Evolutionary conservation across 352 stramenopile species (phyloP), one percentile per base, ranked within the genome.

Genomic region (Globisporangium paroecandrum): DNA sequence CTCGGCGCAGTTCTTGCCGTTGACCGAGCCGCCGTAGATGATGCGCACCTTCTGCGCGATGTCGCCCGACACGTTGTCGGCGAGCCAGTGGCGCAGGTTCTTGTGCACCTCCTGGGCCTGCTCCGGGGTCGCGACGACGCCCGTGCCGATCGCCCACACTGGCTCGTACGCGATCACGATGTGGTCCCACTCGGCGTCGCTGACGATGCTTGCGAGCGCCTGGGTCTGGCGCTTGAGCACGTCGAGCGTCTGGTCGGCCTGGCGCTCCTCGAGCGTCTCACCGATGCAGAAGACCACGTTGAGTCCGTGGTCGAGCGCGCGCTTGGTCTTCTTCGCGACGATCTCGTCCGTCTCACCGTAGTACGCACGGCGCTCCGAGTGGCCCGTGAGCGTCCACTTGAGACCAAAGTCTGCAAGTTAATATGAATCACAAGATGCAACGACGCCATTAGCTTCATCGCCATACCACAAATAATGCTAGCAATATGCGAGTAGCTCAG

Each of bases 91-190:
- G 24, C 92, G 78, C 27, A 94, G 69, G 64, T 94, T 92, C 71
- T 97, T 87, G 79, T 98, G 93, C 1, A 88, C 81, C 22, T 91
- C 88, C 81, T 99, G 96, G 3, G 97, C 97, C 78, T 98, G 97
- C 70, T 95, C 94, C 2, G 96, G 93, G 29, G 94, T 98, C 54
- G 96, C 97, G n/a, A 97, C 97, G 43, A 98, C 85, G 12, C 97
- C 97, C 61, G 97, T 99, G 74, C 96, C 97, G 76, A 99, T 99
- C 36, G 97, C 97, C 97, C 97, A 99, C 67, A 99, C 97, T 18
- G 97, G 97, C 76, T 98, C 94, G 73, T 99, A 98, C 22, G 96
- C 97, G 74, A 99, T 93, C 55, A 98, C 97, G 61, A 99, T 75
- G 62, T 77, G 79, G 43, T 77, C 70, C 85, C 83, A 93, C 41